Percentiles rank a stretch among this genome's conserved stretches.
These are phyloP conservation scores for Clarireedia paspali DNA, from an alignment of 2,329 filamentous ascomycete species.

Conservation along the genomic window DNA sequence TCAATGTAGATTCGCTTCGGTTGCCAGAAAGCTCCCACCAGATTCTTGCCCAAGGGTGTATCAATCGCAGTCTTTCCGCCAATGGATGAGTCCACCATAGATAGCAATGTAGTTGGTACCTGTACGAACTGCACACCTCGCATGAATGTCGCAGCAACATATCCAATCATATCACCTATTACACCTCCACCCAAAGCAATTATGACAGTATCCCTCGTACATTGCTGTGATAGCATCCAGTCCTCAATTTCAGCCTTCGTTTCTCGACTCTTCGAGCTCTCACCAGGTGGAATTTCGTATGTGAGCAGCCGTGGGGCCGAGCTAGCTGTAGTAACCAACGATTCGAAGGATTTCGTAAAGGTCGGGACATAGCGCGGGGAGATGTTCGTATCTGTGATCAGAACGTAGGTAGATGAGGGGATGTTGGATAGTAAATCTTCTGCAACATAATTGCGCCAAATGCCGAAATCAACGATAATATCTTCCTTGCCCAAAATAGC, in stretches of 20 bases:
- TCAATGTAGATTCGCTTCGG: conserved; percentile 92
- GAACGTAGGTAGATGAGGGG: conserved; percentile 82
- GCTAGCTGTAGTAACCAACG: conserved; percentile 31
- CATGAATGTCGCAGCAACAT: conserved; percentile 98
- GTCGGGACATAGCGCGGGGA: conserved; percentile 69
- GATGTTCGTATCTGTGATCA: conserved; percentile 95
- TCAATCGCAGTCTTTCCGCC: conserved; percentile 98
- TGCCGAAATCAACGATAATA: conserved; percentile 84
- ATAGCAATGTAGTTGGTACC: conserved; percentile 86
- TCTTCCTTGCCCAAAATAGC: conserved; percentile 80
- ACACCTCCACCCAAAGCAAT: conserved; percentile 93
- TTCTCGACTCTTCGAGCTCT: conserved; percentile 85
- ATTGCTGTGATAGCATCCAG: conserved; percentile 89
- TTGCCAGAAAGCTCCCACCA: conserved; percentile 96
- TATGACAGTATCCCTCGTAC: conserved; percentile 89
- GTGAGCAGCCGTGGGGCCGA: conserved; percentile 64
- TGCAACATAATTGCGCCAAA: conserved; percentile 78
- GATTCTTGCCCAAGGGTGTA: conserved; percentile 89
- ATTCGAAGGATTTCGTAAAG: conserved; percentile 62
- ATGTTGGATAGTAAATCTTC: conserved; percentile 72
- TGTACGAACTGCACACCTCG: conserved; percentile 92
- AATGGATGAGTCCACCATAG: conserved; percentile 98
- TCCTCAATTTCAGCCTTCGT: conserved; percentile 96
- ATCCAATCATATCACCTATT: conserved; percentile 96
- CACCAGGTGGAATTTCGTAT: conserved; percentile 82